Conservation (phyloP, 768 basidiomycete genomes). For the Amylocystis lapponica region DNA sequence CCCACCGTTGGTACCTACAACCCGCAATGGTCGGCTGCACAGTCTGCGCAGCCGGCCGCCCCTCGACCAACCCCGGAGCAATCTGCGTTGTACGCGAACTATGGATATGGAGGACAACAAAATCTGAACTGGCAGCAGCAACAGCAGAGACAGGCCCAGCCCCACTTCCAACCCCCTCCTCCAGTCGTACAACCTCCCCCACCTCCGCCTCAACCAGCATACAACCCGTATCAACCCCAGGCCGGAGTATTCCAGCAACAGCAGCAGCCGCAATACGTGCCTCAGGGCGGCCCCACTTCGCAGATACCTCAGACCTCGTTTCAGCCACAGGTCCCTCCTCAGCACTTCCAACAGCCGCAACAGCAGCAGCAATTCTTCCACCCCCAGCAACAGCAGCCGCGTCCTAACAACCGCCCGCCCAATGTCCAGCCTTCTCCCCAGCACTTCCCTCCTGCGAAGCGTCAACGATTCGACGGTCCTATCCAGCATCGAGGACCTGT, state of each 20-base stretch:
- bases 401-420: conserved; percentile 30
- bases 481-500: conserved; percentile 46
- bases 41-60: conserved; percentile 34
- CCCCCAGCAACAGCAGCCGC: conserved; percentile 41
- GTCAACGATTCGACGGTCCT: conserved; percentile 84
- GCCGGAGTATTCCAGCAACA: conserved; percentile 53
- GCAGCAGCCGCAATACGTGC: conserved; percentile 62
- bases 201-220: conserved; percentile 56
- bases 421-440: conserved; percentile 57
- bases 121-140: conserved; percentile 58
- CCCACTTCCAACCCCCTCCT: conserved; percentile 43
- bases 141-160: conserved; percentile 47
- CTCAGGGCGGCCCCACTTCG: conserved; percentile 49
- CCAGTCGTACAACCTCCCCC: conserved; percentile 46
- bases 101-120: conserved; percentile 77
- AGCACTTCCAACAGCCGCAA: conserved; percentile 32
- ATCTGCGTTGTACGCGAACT: conserved; percentile 84
- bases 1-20: conserved; percentile 47
- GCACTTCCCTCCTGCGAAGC: conserved; percentile 87
- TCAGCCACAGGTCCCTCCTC: conserved; percentile 40
- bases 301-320: conserved; percentile 37
- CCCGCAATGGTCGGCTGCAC: conserved; percentile 62
- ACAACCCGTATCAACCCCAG: conserved; percentile 71
- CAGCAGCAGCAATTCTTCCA: conserved; percentile 27
- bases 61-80: conserved; percentile 71